Evolutionary conservation across 306 rosid species (phyloP), one percentile per base, ranked within the genome.

Genomic region (Cucumis melo): DNA sequence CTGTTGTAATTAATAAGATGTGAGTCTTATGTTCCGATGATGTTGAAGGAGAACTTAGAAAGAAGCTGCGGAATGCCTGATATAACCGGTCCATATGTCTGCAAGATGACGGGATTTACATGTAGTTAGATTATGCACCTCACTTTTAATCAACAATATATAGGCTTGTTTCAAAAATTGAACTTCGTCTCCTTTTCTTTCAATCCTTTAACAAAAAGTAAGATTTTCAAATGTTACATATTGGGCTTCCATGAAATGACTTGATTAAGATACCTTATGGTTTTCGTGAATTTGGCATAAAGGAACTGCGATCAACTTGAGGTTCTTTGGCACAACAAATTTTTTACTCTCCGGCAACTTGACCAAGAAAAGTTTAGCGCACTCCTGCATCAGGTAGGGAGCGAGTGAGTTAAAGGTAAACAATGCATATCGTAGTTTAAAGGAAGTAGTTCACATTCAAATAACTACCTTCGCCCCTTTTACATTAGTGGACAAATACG

Each of bases 31-130:
- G 72, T 55, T 79, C 78, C 88, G 0, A 91, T 81, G 70, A 91
- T 80, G 83, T 91, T 89, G 89, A 88, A 80, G 44, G 91, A 84
- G 79, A 84, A 91, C 67, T 90, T 89, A 14, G 97, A 87, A 50
- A 94, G 88, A 36, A 91, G 82, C 84, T 89, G 95, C 0, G 97
- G 94, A 15, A 94, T 81, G 16, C 87, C 89, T 1, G 97, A 88
- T 83, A 94, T 90, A 20, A 94, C 62, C 8, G 83, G 86, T 73
- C 98, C 98, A 63, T 91, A 94, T 5, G 90, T 91, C 97, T 91
- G 83, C 89, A 87, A 71, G 13, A 71, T 48, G 42, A 72, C 10
- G 32, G 29, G 27, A 50, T 73, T 51, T 4, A 29, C 11, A 11
- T 7, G 55, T 41, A 39, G 56, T 44, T 70, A n/a, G 39, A 24